Evolutionary conservation across 495 filamentous ascomycete genomes (phyloP).

Genomic region (Parachaetomium inaequale): DNA sequence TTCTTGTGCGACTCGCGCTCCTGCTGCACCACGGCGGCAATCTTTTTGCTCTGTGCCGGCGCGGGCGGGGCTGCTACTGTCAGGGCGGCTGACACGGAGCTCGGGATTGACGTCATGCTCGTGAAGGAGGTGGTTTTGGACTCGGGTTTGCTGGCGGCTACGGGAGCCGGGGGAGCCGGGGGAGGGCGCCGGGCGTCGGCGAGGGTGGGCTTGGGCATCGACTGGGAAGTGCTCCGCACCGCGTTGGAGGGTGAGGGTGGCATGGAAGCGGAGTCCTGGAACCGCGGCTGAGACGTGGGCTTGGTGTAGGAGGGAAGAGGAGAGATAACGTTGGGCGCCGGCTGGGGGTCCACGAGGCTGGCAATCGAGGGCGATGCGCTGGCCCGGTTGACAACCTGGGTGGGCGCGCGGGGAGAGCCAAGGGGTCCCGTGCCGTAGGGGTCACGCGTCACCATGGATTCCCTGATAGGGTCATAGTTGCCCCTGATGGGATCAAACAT

Average conservation of each 20-base stretch:
- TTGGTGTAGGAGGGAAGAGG: conserved; percentile 42
- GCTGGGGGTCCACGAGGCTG: conserved; percentile 78
- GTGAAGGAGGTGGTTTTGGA: conserved; percentile 41
- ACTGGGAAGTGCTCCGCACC: conserved; percentile 28
- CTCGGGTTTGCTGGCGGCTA: conserved; percentile 18
- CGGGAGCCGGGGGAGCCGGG: conserved; percentile 29
- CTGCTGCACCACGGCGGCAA: conserved; percentile 34
- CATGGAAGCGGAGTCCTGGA: conserved; percentile 30
- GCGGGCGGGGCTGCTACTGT: conserved; percentile 12
- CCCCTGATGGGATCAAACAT: conserved; percentile 85
- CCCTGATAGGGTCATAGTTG: conserved; percentile 56
- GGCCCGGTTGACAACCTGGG: conserved; percentile 57
- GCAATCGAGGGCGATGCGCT: conserved; percentile 87
- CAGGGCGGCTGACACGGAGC: conserved; percentile 8
- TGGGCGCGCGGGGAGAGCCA: conserved; percentile 52
- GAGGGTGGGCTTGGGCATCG: conserved; percentile 35
- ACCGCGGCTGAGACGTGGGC: conserved; percentile 26
- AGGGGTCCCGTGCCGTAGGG: conserved; percentile 51
- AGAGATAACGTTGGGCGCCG: conserved; percentile 41
- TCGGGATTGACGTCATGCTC: conserved; percentile 31
- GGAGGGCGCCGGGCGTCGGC: conserved; percentile 36
- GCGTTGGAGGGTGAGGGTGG: conserved; percentile 33
- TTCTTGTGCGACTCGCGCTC: conserved; percentile 40
- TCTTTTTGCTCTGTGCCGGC: conserved; percentile 31
- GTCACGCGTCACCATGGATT: conserved; percentile 46